Evolutionary conservation across 352 stramenopile species (phyloP), one percentile per base, ranked within the genome.

Genomic region (Pythium apleroticum): DNA sequence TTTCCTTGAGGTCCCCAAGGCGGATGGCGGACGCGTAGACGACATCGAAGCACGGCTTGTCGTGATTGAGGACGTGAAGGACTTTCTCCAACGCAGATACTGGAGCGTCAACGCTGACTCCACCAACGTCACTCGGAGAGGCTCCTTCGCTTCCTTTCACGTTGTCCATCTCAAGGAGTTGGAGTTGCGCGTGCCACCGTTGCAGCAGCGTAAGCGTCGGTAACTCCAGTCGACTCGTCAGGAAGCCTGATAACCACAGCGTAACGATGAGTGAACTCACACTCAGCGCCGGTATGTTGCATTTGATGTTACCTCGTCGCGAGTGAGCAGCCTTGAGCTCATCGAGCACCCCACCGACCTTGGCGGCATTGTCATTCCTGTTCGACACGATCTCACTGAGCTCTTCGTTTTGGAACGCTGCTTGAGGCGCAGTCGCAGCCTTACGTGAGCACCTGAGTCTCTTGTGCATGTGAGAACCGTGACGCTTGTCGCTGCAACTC

Each of bases 1-100:
- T 60, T 0, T 74, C 62, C 1, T 49, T 53, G 20, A 73, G 57
- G 59, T 89, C 77, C 5, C 57, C 53, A 1, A 78, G 60, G 5
- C 68, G 58, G 14, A 28, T 41, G 7, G 73, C 60, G 35, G 65
- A 52, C 17, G 74, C 63, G 52, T 86, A 90, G 5, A 66, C 49
- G 2, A 86, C 53, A 43, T 91, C 82, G 24, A 75, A 87, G 60
- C 77, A 88, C 24, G 31, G 50, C 19, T 62, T 39, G 24, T 88
- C 70, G 10, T 31, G 48, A 12, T 39, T 27, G 11, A 69, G 35
- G 9, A 15, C 45, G 19, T 20, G 17, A 19, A 69, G 49, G 19
- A 22, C 25, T 7, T n/a, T 33, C 25, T 58, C 52, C 24, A 66
- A 20, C 1, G 57, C 6, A 6, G 64, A 43, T 52, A 61, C 28